Evolutionary conservation across 495 filamentous ascomycete species (phyloP).

Genomic region (Melanomma pulvis-pyrius): DNA sequence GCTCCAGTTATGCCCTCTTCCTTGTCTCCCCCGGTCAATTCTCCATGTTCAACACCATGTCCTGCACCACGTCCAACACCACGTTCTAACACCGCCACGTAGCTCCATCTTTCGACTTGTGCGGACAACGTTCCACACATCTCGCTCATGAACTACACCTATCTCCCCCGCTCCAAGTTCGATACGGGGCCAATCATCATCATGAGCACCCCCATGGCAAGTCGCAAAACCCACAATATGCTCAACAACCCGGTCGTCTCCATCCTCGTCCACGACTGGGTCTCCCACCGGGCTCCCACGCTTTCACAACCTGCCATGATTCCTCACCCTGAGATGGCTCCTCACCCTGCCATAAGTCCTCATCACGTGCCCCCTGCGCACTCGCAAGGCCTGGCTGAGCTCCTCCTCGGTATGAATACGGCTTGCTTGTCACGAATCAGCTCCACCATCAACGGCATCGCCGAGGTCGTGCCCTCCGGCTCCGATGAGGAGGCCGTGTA

Average conservation of each 20-base stretch:
- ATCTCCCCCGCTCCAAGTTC: conserved; percentile 82
- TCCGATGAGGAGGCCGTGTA: conserved; percentile 83
- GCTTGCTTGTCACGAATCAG: conserved; percentile 85
- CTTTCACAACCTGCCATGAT: conserved; percentile 48
- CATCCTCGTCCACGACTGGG: conserved; percentile 97
- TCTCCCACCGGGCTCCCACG: conserved; percentile 88
- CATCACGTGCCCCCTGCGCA: no score
- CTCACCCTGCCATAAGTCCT: conserved; percentile 34
- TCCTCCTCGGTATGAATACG: conserved; percentile 88
- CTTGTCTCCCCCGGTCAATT: not conserved
- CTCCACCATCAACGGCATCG: conserved; percentile 87
- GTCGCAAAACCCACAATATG: conserved; percentile 93
- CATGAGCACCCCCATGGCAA: conserved; percentile 38
- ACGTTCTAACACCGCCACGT: not conserved
- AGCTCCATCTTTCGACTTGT: conserved; percentile 96
- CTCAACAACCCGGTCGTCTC: conserved; percentile 89
- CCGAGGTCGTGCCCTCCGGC: conserved; percentile 68
- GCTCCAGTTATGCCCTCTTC: not conserved
- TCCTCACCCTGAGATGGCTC: conserved; percentile 37
- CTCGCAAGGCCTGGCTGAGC: conserved; percentile 73
- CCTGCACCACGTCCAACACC: no score
- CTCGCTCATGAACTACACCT: conserved; percentile 99
- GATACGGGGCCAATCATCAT: conserved; percentile 48
- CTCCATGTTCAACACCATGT: not conserved
- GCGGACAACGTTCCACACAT: conserved; percentile 83